Percentiles rank a stretch among this genome's conserved stretches.
Conservation (phyloP, 768 basidiomycete genomes). For the Pisolithus marmoratus region DNA sequence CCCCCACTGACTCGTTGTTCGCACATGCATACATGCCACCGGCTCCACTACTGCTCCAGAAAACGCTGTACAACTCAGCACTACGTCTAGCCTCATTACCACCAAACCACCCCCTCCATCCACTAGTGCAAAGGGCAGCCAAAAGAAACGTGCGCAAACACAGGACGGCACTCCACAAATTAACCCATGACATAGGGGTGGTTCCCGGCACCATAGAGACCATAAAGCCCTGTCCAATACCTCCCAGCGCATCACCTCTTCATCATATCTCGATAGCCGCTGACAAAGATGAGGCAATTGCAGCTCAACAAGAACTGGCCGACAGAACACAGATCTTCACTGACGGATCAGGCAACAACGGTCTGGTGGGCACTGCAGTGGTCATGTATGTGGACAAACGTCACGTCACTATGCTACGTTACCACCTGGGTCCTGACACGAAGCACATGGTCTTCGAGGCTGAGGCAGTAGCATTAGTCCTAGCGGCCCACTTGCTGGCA, state of each 20-base stretch:
- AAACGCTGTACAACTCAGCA: neutral
- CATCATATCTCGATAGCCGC: conserved; percentile 3
- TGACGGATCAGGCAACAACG: conserved; percentile 17
- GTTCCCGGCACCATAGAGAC: conserved; percentile 8
- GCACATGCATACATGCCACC: conserved; percentile 17
- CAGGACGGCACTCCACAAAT: too few species aligned
- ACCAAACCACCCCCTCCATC: neutral
- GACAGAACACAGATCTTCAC: conserved; percentile 6
- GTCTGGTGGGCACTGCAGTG: conserved; percentile 20
- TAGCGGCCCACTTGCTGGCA: conserved; percentile 3
- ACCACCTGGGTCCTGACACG: conserved; percentile 9
- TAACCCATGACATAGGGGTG: too few species aligned
- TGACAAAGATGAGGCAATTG: neutral
- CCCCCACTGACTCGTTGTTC: conserved; percentile 15
- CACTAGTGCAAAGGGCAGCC: neutral
- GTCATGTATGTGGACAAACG: conserved; percentile 1
- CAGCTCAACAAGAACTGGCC: neutral
- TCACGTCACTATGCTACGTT: neutral
- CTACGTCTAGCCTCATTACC: neutral
- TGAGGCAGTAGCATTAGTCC: conserved; percentile 1
- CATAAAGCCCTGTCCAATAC: conserved; percentile 4
- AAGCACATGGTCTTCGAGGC: conserved; percentile 4
- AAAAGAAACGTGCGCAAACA: neutral
- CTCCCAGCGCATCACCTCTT: conserved; percentile 14
- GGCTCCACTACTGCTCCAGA: neutral